phyloP scores from a whole-genome alignment of 148 eudicot genomes.

The Fallopia convolvulus region DNA sequence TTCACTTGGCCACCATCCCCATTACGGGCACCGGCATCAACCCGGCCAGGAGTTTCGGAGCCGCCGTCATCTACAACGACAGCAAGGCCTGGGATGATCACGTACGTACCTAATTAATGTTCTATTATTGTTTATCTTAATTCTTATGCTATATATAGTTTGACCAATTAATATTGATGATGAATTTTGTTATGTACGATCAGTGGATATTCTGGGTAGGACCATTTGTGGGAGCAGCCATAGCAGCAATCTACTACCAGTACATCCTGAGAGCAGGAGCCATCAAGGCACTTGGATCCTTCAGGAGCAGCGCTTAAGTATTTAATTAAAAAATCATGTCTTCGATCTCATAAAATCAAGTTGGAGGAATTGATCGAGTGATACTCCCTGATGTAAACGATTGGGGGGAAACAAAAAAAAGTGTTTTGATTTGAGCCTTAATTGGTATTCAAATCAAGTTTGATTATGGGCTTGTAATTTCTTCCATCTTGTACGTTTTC shows the following conservation, averaged over 20 bases:
- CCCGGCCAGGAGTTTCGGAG: constrained; percentile 9
- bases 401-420: background rate
- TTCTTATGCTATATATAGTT: no score
- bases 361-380: background rate
- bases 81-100: constrained; percentile 9
- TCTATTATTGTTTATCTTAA: no score
- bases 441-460: background rate
- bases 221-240: constrained; percentile 7
- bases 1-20: constrained; percentile 9
- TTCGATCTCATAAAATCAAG: background rate
- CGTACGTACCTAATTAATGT: background rate
- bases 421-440: background rate
- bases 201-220: constrained; percentile 16
- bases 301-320: constrained; percentile 2
- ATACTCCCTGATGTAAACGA: background rate
- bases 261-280: constrained; percentile 9
- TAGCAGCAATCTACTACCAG: constrained; percentile 7
- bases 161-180: background rate
- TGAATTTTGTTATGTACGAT: background rate
- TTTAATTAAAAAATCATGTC: background rate
- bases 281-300: constrained; percentile 13
- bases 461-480: background rate
- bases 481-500: background rate
- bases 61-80: constrained; percentile 6
- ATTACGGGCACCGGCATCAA: constrained; percentile 9